Conservation (phyloP, 441 rosid genomes). For the Populus hybrid region DNA sequence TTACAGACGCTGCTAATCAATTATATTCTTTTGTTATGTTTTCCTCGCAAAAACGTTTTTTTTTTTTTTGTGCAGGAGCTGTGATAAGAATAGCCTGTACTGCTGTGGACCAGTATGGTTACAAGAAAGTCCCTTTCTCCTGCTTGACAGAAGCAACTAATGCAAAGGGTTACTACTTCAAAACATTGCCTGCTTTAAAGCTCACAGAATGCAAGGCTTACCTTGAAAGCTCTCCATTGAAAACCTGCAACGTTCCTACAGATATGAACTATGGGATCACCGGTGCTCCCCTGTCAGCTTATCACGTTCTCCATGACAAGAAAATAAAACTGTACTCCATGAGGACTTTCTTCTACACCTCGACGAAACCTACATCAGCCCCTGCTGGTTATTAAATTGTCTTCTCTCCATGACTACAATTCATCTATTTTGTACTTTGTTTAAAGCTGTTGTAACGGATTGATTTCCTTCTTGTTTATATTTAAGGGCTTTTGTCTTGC, state of each 20-base stretch:
- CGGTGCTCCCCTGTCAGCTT: slow-evolving; percentile 42
- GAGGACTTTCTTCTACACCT: slow-evolving; percentile 26
- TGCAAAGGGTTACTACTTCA: slow-evolving; percentile 51
- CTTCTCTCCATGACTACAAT: not conserved
- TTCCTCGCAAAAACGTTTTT: not conserved
- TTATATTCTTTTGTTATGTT: not conserved
- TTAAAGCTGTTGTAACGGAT: not conserved
- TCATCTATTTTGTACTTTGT: not conserved
- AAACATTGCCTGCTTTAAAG: slow-evolving; percentile 29
- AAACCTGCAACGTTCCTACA: slow-evolving; percentile 42
- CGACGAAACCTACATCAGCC: not conserved
- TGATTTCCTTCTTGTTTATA: not conserved
- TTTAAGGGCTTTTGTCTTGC: not conserved
- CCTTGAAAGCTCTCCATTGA: slow-evolving; percentile 41
- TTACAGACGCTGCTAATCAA: not conserved
- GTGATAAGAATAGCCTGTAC: slow-evolving; percentile 45
- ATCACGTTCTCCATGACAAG: slow-evolving; percentile 25
- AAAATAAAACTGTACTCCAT: slow-evolving; percentile 37
- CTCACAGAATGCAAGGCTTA: slow-evolving; percentile 43
- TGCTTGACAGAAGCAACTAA: slow-evolving; percentile 41
- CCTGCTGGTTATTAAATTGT: slow-evolving; percentile 10
- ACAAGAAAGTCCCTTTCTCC: slow-evolving; percentile 41
- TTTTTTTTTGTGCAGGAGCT: slow-evolving; percentile 47
- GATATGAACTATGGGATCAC: slow-evolving; percentile 47
- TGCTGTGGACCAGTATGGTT: slow-evolving; percentile 29